Percentiles rank a stretch among this genome's conserved stretches.
Conservation (phyloP, 2,329 filamentous ascomycete genomes). For the Exophiala viscosa region DNA sequence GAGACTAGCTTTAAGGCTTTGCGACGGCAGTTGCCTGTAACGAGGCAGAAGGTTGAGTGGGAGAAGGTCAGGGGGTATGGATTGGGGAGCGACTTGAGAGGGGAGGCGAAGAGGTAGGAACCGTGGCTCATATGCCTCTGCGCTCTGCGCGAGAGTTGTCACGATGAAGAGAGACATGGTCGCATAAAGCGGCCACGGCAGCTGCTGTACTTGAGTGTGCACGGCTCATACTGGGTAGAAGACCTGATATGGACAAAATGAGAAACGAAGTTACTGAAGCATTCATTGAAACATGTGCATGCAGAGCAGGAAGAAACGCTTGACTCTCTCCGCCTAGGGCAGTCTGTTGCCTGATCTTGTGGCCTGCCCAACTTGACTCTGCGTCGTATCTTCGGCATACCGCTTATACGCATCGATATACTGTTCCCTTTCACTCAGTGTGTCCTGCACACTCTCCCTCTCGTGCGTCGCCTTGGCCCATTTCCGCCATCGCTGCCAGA, state of each 20-base stretch:
- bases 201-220: no score
- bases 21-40: conserved; percentile 89
- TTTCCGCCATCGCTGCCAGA: conserved; percentile 62
- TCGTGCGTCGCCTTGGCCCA: conserved; percentile 60
- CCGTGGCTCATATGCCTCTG: no score
- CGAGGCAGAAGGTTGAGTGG: conserved; percentile 98
- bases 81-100: conserved; percentile 49
- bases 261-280: no score
- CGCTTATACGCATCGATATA: conserved; percentile 67
- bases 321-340: conserved; percentile 54
- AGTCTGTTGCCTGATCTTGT: conserved; percentile 61
- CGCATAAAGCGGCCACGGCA: no score
- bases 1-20: conserved; percentile 94
- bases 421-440: conserved; percentile 63
- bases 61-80: conserved; percentile 95
- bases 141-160: no score
- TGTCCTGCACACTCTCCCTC: conserved; percentile 62
- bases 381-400: conserved; percentile 63
- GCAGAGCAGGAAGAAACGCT: no score
- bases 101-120: conserved; percentile 18
- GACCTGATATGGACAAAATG: no score
- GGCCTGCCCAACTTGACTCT: conserved; percentile 59
- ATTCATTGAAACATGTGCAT: no score
- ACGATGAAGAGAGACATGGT: no score
- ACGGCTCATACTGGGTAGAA: no score